phyloP scores from a whole-genome alignment of 352 stramenopile species.

The Pelagophyceae sp. region DNA sequence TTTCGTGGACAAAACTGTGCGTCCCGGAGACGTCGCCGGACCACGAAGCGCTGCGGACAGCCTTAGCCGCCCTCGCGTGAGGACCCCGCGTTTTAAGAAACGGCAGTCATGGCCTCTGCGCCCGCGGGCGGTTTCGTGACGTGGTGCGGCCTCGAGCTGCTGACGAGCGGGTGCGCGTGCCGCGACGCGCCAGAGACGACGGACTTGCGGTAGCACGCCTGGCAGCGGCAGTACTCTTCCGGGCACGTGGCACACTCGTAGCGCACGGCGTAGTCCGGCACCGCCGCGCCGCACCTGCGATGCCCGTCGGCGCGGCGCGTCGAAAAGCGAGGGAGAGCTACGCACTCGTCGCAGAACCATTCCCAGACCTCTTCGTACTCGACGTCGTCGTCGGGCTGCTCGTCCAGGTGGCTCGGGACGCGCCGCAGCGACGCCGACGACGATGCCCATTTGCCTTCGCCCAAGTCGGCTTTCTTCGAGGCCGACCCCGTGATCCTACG shows the following conservation, averaged over 20 bases:
- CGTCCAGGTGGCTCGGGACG: background rate
- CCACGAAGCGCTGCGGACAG: no score
- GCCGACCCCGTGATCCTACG: background rate
- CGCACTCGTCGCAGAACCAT: slow-evolving; percentile 16
- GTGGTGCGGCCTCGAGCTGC: background rate
- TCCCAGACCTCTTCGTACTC: background rate
- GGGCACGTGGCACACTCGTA: slow-evolving; percentile 10
- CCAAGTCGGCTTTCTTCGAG: background rate
- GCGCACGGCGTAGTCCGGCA: slow-evolving; percentile 1
- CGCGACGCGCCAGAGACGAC: background rate
- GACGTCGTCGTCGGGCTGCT: background rate
- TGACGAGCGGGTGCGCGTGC: background rate
- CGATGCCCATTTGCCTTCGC: no score
- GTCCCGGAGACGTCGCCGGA: no score
- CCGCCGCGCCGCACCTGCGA: no score
- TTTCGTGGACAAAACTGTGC: no score
- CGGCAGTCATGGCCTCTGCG: no score
- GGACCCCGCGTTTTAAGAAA: no score
- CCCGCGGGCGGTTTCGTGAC: background rate
- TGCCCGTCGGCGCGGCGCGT: no score
- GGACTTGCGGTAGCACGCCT: slow-evolving; percentile 3
- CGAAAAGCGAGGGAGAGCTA: no score
- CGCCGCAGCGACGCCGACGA: background rate
- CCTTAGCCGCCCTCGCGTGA: no score
- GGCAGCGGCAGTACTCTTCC: background rate